phyloP scores from a whole-genome alignment of 495 filamentous ascomycete genomes.

The Tuber umbilicatum region DNA sequence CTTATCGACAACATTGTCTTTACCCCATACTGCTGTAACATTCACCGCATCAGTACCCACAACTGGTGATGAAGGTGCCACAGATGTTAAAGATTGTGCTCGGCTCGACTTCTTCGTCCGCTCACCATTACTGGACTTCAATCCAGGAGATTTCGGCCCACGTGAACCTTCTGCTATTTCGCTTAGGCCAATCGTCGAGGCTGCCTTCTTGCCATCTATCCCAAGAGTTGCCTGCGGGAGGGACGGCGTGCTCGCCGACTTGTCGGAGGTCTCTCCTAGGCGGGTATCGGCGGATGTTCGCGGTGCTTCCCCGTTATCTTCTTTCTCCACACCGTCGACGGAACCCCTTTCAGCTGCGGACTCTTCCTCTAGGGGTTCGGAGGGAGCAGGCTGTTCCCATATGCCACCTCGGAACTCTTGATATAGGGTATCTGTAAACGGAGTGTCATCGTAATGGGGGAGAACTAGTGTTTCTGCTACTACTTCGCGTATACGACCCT shows the following conservation, averaged over 20 bases:
- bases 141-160: slow-evolving; percentile 23
- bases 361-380: slow-evolving; percentile 36
- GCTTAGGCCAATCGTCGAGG: slow-evolving; percentile 43
- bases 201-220: slow-evolving; percentile 26
- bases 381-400: slow-evolving; percentile 54
- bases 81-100: slow-evolving; percentile 32
- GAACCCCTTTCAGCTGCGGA: slow-evolving; percentile 46
- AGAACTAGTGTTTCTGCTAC: slow-evolving; percentile 86
- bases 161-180: slow-evolving; percentile 51
- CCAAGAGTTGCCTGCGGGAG: slow-evolving; percentile 12
- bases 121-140: slow-evolving; percentile 32
- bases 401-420: slow-evolving; percentile 82
- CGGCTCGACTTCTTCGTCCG: slow-evolving; percentile 31
- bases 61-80: slow-evolving; percentile 36
- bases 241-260: slow-evolving; percentile 27
- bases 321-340: slow-evolving; percentile 55
- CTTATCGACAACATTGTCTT: slow-evolving; percentile 33
- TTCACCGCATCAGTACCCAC: slow-evolving; percentile 40
- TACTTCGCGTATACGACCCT: slow-evolving; percentile 87
- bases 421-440: slow-evolving; percentile 71
- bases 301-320: slow-evolving; percentile 41
- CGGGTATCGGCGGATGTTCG: slow-evolving; percentile 4
- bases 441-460: slow-evolving; percentile 91
- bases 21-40: slow-evolving; percentile 36
- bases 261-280: slow-evolving; percentile 20